A percentile compares a stretch with the other conserved stretches of the same genome.
Evolutionary conservation across 768 basidiomycete species (phyloP).

Genomic region (Fistulinella prunicolor): DNA sequence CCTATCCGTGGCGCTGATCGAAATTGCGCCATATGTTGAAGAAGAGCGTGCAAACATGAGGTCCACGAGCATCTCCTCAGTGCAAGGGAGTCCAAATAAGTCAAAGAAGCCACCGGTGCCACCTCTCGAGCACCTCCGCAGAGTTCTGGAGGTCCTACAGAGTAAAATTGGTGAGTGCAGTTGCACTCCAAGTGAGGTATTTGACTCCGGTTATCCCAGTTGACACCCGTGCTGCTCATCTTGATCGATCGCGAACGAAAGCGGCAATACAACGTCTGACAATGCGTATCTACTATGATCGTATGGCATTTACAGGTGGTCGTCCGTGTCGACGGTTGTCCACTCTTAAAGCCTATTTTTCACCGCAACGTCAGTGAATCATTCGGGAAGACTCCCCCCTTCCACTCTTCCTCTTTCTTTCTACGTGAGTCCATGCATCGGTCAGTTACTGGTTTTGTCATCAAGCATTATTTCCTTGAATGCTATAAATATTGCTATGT

Average conservation of each 20-base stretch:
- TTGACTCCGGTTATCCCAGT: conserved; percentile 35
- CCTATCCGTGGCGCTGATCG: conserved; percentile 55
- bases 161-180: conserved; percentile 55
- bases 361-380: conserved; percentile 20
- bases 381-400: not conserved
- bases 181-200: not conserved
- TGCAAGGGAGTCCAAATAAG: conserved; percentile 27
- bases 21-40: conserved; percentile 54
- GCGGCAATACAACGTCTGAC: conserved; percentile 62
- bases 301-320: conserved; percentile 32
- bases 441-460: not conserved
- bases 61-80: conserved; percentile 7
- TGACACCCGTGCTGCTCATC: conserved; percentile 70
- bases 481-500: not conserved
- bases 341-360: conserved; percentile 31
- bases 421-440: not conserved
- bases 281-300: conserved; percentile 64
- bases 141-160: conserved; percentile 51
- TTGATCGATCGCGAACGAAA: conserved; percentile 75
- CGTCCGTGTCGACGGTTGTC: conserved; percentile 18
- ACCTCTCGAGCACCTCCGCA: conserved; percentile 48
- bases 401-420: not conserved
- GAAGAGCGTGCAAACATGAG: conserved; percentile 37
- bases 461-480: not conserved
- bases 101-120: conserved; percentile 32